Base-by-base conservation (phyloP, 192 early-diverging fungal species). In the Coemansia sp. region DNA sequence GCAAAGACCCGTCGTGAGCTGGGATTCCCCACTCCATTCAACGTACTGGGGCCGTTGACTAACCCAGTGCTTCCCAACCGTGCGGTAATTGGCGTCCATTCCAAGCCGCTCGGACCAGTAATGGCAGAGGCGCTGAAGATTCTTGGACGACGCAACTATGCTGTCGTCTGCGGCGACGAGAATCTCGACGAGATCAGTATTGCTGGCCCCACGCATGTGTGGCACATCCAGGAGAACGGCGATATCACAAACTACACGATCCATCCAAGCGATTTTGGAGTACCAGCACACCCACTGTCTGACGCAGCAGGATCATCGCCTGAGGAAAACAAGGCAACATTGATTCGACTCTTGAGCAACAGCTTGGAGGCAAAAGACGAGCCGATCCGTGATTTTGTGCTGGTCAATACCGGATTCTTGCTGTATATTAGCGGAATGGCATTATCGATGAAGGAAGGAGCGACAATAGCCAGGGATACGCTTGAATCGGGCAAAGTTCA, bases 151-250 rank as follows among this genome's bases (percentile, higher is more conserved):
- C 76, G 87, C 56, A 84, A 90, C 58, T 93, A 90, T 30, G 90
- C 95, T 78, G 93, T 99, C 13, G 95, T 99, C 26, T 90, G 92
- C 81, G 95, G 97, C 12, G 88, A 74, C 33, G 89, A 95, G 81
- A 87, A 92, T 18, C 75, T 99, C 18, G 97, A 99, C 65, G 97
- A 92, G 82, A 91, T 99, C 60, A 90, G 90, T 67, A 93, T 95
- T 53, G 91, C 90, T 33, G 94, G 95, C 39, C 66, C 85, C 43
- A 94, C 97, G 46, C 85, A 88, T 35, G 95, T 96, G 72, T 99
- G 97, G 97, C 84, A 88, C 34, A 78, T 96, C 33, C 75, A 83
- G 25, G 78, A 71, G 8, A 61, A 82, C 52, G 87, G 87, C 48
- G 74, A 82, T 12, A 89, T 96, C 33, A 82, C 65, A 1, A 79